phyloP scores from a whole-genome alignment of 1,284 basidiomycete genomes.

The Agroathelia rolfsii region DNA sequence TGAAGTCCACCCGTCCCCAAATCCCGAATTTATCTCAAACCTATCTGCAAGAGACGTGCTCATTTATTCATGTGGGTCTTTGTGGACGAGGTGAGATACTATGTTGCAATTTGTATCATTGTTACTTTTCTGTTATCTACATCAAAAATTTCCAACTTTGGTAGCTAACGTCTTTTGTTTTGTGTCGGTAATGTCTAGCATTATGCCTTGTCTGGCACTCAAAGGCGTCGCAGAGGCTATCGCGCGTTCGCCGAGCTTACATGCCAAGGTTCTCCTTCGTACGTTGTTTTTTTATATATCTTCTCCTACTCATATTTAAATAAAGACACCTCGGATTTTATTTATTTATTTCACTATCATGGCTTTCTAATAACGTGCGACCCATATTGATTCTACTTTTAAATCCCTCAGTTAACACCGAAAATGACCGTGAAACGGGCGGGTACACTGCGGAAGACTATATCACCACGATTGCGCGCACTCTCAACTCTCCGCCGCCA shows the following conservation, averaged over 20 bases:
- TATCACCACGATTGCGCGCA: conserved; percentile 65
- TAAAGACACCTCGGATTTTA: no score
- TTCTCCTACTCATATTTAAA: no score
- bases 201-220: conserved; percentile 86
- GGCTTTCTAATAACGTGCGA: no score
- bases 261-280: conserved; percentile 81
- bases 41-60: conserved; percentile 61
- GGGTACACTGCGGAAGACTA: conserved; percentile 83
- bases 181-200: no score
- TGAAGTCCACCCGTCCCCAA: conserved; percentile 84
- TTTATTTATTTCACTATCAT: no score
- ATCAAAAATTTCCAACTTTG: no score
- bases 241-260: conserved; percentile 61
- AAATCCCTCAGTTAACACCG: conserved; percentile 67
- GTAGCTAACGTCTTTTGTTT: no score
- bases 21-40: conserved; percentile 68
- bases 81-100: conserved; percentile 85
- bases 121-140: no score
- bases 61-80: conserved; percentile 86
- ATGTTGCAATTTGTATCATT: no score
- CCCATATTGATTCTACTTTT: conserved; percentile 8
- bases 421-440: conserved; percentile 86
- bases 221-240: conserved; percentile 77
- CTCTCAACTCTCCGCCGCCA: conserved; percentile 67
- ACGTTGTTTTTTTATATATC: no score